phyloP scores from a whole-genome alignment of 2,329 filamentous ascomycete species.

The Epichloe coenophiala region DNA sequence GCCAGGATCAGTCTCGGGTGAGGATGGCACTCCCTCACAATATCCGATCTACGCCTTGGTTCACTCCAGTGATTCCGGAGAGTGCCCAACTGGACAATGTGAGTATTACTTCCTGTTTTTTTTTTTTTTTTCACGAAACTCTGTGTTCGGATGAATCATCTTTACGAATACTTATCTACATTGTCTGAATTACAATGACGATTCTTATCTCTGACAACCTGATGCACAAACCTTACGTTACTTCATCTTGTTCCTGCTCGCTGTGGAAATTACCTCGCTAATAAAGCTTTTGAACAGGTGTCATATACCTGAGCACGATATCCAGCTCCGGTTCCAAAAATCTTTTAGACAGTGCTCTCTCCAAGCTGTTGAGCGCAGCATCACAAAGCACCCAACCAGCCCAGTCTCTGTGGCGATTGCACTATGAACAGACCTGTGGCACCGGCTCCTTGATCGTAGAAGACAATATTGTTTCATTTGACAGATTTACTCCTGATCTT shows the following conservation, averaged over 20 bases:
- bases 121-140: conserved; percentile 7
- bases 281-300: conserved; percentile 15
- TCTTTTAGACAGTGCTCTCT: conserved; percentile 26
- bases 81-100: conserved; percentile 84
- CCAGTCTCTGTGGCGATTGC: conserved; percentile 34
- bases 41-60: conserved; percentile 47
- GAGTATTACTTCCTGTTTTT: conserved; percentile 35
- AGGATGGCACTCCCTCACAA: conserved; percentile 20
- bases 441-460: conserved; percentile 17
- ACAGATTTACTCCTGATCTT: conserved; percentile 47
- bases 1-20: conserved; percentile 28
- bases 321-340: conserved; percentile 20
- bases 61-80: conserved; percentile 83
- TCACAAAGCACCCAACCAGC: conserved; percentile 14
- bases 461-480: conserved; percentile 39
- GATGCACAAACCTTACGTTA: conserved; percentile 36
- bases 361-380: conserved; percentile 24
- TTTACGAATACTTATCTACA: conserved; percentile 98
- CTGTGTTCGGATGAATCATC: conserved; percentile 68
- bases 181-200: conserved; percentile 94
- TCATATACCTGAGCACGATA: conserved; percentile 25
- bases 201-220: conserved; percentile 79
- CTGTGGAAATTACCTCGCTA: conserved; percentile 15
- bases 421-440: conserved; percentile 37
- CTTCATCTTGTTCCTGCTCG: conserved; percentile 1